These are phyloP conservation scores for Aspergillus jensenii DNA, from an alignment of 2,329 filamentous ascomycete species.

Conservation along the genomic window DNA sequence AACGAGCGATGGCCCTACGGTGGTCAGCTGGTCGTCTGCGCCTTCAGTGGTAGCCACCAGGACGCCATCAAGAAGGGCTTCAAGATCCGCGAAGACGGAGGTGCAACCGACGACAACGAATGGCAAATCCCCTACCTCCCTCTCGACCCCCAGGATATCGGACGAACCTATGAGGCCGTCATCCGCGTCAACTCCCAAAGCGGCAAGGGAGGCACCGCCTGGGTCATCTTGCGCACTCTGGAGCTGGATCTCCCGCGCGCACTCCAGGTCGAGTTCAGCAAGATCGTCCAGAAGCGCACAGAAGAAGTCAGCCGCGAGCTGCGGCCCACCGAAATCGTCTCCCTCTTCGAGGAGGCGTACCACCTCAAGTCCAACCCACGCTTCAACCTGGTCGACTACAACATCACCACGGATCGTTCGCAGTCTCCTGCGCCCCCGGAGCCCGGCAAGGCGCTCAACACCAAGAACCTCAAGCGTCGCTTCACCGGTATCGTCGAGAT, in stretches of 20 bases:
- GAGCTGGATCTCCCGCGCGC: slow-evolving; percentile 90
- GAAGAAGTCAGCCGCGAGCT: slow-evolving; percentile 83
- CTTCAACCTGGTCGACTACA: slow-evolving; percentile 88
- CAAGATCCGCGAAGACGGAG: slow-evolving; percentile 64
- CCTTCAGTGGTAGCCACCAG: slow-evolving; percentile 89
- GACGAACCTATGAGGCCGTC: slow-evolving; percentile 94
- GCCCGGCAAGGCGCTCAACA: slow-evolving; percentile 71
- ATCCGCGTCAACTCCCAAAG: slow-evolving; percentile 97
- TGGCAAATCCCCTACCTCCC: slow-evolving; percentile 93
- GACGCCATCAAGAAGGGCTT: slow-evolving; percentile 92
- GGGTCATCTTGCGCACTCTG: slow-evolving; percentile 86
- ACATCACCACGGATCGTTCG: slow-evolving; percentile 80
- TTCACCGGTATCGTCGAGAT: slow-evolving; percentile 85
- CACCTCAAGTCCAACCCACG: slow-evolving; percentile 79
- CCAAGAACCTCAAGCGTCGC: slow-evolving; percentile 72
- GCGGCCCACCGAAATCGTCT: slow-evolving; percentile 76
- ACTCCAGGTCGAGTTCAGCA: slow-evolving; percentile 87
- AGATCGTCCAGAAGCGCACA: slow-evolving; percentile 77
- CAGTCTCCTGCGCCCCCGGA: slow-evolving; percentile 68
- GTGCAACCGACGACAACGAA: slow-evolving; percentile 60
- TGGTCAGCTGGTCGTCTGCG: slow-evolving; percentile 85
- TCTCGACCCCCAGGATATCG: slow-evolving; percentile 88
- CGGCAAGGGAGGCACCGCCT: slow-evolving; percentile 91
- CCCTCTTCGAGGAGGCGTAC: slow-evolving; percentile 86
- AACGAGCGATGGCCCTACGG: slow-evolving; percentile 89